Evolutionary conservation across 1,284 basidiomycete genomes (phyloP).

Genomic region (Ganoderma lingzhi): DNA sequence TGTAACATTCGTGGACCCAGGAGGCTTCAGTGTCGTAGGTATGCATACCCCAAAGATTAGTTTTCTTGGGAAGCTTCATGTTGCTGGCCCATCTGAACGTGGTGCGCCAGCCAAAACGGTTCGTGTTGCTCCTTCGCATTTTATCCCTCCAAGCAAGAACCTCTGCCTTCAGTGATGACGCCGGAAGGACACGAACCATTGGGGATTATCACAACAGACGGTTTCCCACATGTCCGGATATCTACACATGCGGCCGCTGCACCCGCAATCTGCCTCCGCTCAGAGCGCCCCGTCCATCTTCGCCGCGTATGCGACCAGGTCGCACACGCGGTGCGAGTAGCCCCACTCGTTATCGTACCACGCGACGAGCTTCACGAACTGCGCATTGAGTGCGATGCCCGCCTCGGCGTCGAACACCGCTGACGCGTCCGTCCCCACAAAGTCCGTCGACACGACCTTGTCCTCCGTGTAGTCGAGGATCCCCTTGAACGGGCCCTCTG

Average conservation of each 20-base stretch:
- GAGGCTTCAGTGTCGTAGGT: no score
- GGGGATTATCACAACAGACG: background rate
- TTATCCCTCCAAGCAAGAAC: background rate
- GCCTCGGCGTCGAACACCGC: conserved; percentile 94
- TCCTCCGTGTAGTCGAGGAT: conserved; percentile 97
- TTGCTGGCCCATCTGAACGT: no score
- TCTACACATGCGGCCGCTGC: background rate
- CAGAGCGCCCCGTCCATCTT: conserved; percentile 64
- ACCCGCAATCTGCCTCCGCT: conserved; percentile 15
- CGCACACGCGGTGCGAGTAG: conserved; percentile 95
- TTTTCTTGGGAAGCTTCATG: no score
- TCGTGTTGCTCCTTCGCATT: background rate
- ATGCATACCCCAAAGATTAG: no score
- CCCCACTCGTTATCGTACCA: conserved; percentile 99
- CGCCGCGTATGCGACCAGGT: conserved; percentile 88
- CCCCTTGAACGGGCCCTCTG: conserved; percentile 74
- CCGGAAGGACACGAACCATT: background rate
- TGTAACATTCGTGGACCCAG: no score
- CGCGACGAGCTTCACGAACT: conserved; percentile 95
- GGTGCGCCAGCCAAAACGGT: no score
- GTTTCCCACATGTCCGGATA: background rate
- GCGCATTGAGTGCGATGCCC: conserved; percentile 92
- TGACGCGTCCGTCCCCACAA: conserved; percentile 82
- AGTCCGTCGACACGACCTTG: conserved; percentile 94
- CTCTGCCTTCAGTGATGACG: background rate